These are phyloP conservation scores for Trypanosoma mega DNA, from an alignment of 208 protist genomes.

Conservation along the genomic window DNA sequence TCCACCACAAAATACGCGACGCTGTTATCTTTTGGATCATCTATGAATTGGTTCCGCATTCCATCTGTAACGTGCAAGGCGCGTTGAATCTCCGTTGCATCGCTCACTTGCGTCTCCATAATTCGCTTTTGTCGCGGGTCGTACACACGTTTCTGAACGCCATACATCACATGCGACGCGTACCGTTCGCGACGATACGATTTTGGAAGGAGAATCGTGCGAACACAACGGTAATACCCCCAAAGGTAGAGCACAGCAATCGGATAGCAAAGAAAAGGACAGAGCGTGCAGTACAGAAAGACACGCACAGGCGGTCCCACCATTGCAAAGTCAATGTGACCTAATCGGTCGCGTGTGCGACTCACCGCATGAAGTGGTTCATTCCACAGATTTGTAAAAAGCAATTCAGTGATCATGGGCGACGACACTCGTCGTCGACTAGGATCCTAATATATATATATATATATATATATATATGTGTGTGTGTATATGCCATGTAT, in stretches of 20 bases:
- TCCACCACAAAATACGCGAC: constrained; percentile 85
- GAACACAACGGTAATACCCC: constrained; percentile 79
- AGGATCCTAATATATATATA: background rate
- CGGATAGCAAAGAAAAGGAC: constrained; percentile 78
- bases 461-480: background rate
- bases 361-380: constrained; percentile 73
- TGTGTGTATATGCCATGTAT: background rate
- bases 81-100: constrained; percentile 71
- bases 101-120: constrained; percentile 59
- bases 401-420: constrained; percentile 23
- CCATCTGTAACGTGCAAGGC: constrained; percentile 60
- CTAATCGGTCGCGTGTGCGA: constrained; percentile 66
- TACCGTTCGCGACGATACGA: constrained; percentile 71
- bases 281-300: constrained; percentile 75
- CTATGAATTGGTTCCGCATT: constrained; percentile 78
- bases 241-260: constrained; percentile 63
- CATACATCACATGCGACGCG: constrained; percentile 75
- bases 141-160: constrained; percentile 82
- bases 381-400: constrained; percentile 75
- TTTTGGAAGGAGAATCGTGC: constrained; percentile 64
- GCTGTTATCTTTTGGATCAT: constrained; percentile 58
- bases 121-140: constrained; percentile 48
- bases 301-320: constrained; percentile 68
- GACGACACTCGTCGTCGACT: background rate
- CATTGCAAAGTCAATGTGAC: constrained; percentile 90